Evolutionary conservation across 768 basidiomycete species (phyloP).

Genomic region (Pseudohyphozyma bogoriensis): DNA sequence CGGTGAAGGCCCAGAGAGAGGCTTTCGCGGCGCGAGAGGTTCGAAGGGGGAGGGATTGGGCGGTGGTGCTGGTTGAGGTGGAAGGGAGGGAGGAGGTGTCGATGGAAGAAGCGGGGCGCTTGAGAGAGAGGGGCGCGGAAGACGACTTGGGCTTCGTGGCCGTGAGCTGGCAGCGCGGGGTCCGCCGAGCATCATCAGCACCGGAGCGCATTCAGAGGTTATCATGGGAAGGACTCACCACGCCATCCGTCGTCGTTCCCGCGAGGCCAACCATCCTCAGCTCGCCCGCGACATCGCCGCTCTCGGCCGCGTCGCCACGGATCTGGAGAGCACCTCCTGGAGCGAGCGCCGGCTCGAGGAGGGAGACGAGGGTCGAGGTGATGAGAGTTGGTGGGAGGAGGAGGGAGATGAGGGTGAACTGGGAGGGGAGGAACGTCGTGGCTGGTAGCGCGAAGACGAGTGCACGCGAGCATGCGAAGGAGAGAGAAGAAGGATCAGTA

Average conservation of each 20-base stretch:
- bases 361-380: slow-evolving; percentile 43
- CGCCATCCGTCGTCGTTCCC: slow-evolving; percentile 3
- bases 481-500: too few species aligned
- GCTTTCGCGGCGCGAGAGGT: slow-evolving; percentile 67
- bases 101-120: slow-evolving; percentile 26
- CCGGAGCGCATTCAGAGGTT: accelerated
- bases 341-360: slow-evolving; percentile 30
- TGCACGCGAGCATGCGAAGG: too few species aligned
- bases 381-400: slow-evolving; percentile 56
- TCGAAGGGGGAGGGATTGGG: slow-evolving; percentile 48
- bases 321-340: slow-evolving; percentile 16
- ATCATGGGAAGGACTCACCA: not conserved
- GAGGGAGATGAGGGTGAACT: slow-evolving; percentile 44
- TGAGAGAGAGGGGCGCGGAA: slow-evolving; percentile 43
- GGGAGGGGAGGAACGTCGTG: slow-evolving; percentile 11
- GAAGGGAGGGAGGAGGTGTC: not conserved
- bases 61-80: not conserved
- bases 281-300: slow-evolving; percentile 18
- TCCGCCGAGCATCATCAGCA: not conserved
- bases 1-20: slow-evolving; percentile 73
- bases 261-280: slow-evolving; percentile 17
- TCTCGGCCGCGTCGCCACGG: slow-evolving; percentile 12
- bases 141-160: slow-evolving; percentile 43
- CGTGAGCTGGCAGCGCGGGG: slow-evolving; percentile 43
- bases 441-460: slow-evolving; percentile 26